These are phyloP conservation scores for Loxodes magnus DNA, from an alignment of 73 alveolate species.

Conservation along the genomic window DNA sequence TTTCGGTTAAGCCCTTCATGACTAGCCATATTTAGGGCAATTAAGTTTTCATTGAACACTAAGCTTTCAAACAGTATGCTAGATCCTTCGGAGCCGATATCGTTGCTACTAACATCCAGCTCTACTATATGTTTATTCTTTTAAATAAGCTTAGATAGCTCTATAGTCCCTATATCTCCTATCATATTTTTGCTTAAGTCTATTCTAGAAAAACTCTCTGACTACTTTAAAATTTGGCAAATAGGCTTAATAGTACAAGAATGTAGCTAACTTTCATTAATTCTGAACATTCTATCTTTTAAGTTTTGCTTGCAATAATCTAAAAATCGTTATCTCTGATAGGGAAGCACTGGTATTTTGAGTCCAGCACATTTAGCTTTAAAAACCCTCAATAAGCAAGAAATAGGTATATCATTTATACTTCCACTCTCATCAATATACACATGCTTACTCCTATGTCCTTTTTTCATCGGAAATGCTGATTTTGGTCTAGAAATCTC, in stretches of 20 bases:
- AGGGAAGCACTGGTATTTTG: not conserved
- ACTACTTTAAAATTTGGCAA: not conserved
- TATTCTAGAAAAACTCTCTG: not conserved
- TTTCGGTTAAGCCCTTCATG: constrained; percentile 33
- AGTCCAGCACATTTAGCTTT: constrained; percentile 2
- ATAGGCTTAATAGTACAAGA: not conserved
- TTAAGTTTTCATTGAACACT: constrained; percentile 6
- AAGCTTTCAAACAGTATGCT: constrained; percentile 8
- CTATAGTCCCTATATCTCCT: constrained; percentile 21
- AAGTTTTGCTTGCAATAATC: constrained; percentile 1
- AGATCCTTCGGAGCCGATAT: constrained; percentile 32
- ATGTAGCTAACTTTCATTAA: constrained; percentile 4
- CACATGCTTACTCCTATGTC: too few species aligned
- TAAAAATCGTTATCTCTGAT: constrained; percentile 6
- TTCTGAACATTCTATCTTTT: not conserved
- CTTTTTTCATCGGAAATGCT: too few species aligned
- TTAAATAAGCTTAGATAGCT: not conserved
- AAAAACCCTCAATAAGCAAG: too few species aligned
- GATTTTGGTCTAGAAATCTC: too few species aligned
- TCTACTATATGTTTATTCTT: constrained; percentile 11
- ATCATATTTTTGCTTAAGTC: constrained; percentile 13
- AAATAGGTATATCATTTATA: too few species aligned
- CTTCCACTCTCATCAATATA: too few species aligned
- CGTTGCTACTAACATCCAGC: constrained; percentile 25
- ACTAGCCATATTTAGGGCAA: constrained; percentile 17